Base-by-base conservation (phyloP, 148 eudicot genomes). In the Nyssa sinensis region DNA sequence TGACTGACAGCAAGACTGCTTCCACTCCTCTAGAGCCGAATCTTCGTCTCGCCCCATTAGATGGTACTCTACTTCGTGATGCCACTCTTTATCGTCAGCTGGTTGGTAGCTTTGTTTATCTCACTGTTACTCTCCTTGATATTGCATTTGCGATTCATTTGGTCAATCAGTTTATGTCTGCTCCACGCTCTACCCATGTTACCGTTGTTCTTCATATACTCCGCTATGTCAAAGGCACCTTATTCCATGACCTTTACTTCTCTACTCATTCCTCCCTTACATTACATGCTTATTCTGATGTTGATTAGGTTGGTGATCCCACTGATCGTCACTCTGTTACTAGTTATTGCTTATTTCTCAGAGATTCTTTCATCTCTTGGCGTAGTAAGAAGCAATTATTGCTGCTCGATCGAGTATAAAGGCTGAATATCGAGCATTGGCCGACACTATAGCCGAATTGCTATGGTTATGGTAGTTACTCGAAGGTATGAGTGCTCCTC, bases 131-230 rank as follows among this genome's bases (percentile, higher is more conserved):
- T n/a, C n/a, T n/a, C n/a, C n/a, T n/a, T n/a, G n/a, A n/a, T n/a
- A n/a, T n/a, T n/a, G n/a, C n/a, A n/a, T n/a, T n/a, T n/a, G n/a
- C n/a, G n/a, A n/a, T n/a, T n/a, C n/a, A n/a, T n/a, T n/a, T n/a
- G n/a, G n/a, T n/a, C n/a, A n/a, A n/a, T n/a, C n/a, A n/a, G n/a
- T n/a, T n/a, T 21, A 57, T 74, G 62, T 31, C 64, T 0, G 16
- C 47, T 3, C 77, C 77, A 31, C 31, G 63, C 7, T 28, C 77
- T 9, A 31, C 64, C 3, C 77, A 74, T 64, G 64, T 27, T 74
- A 62, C 32, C 13, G 63, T 37, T 0, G 65, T 25, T 0, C 28
- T 75, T 4, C 65, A 35, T 9, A 75, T 66, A 0, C 35, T 66
- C 33, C 37, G 3, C 13, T 66, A 57, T 66, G 34, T 66, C 1